These are phyloP conservation scores for Bothriochloa decipiens DNA, from an alignment of 176 grass and related monocot species.

Conservation along the genomic window DNA sequence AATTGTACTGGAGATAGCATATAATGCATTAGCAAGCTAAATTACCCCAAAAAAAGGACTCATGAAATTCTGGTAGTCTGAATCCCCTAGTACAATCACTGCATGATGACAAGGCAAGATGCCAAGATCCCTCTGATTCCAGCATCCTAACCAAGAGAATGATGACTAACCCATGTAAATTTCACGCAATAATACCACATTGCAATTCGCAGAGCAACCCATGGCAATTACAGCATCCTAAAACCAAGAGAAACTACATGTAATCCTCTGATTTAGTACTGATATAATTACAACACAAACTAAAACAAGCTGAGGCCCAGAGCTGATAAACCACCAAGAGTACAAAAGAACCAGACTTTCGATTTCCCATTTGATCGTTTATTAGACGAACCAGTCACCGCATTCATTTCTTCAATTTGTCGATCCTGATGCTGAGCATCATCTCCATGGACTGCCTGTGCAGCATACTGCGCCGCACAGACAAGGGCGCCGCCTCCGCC, in stretches of 20 bases:
- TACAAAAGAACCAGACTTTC: no score
- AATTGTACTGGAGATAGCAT: no score
- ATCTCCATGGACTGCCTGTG: not conserved
- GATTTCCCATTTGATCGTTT: not conserved
- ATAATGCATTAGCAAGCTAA: no score
- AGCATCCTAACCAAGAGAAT: no score
- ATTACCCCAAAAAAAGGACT: no score
- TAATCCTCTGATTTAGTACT: not conserved
- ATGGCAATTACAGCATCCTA: not conserved
- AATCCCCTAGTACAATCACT: no score
- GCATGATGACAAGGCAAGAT: no score
- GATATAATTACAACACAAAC: not conserved
- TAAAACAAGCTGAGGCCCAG: not conserved
- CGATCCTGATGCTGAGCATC: not conserved
- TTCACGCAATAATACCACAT: not conserved
- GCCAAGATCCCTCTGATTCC: no score
- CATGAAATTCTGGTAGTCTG: no score
- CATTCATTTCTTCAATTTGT: not conserved
- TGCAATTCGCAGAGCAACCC: not conserved
- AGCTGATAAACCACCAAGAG: no score
- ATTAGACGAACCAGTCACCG: not conserved
- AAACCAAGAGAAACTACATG: not conserved
- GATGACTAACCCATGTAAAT: no score
- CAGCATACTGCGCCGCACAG: not conserved
- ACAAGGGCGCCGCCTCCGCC: not conserved